Conservation (phyloP, 495 filamentous ascomycete species). For the Daldinia bambusicola region DNA sequence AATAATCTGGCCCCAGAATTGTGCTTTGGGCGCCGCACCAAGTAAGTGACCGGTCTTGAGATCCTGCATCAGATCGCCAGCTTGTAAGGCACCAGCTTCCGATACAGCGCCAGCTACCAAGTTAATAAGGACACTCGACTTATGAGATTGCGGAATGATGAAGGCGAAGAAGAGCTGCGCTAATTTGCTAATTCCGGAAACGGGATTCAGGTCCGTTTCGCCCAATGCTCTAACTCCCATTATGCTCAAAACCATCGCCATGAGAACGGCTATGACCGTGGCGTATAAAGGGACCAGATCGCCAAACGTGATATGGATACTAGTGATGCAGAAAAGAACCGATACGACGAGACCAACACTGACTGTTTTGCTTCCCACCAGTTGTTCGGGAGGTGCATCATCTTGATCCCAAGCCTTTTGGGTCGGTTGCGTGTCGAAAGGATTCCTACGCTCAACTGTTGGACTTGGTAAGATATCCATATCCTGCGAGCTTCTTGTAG, state of each 20-base stretch:
- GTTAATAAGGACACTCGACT: conserved; percentile 89
- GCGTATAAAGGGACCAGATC: conserved; percentile 72
- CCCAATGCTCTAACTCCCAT: conserved; percentile 96
- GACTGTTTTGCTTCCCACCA: conserved; percentile 78
- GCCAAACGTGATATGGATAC: conserved; percentile 83
- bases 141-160: conserved; percentile 76
- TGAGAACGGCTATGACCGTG: conserved; percentile 82
- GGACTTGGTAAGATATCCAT: conserved; percentile 23
- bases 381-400: conserved; percentile 85
- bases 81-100: conserved; percentile 91
- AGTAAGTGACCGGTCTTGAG: conserved; percentile 96
- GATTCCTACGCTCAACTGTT: conserved; percentile 44
- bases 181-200: conserved; percentile 95
- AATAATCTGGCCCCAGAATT: conserved; percentile 96
- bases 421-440: conserved; percentile 20
- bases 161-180: conserved; percentile 95
- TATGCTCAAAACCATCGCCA: conserved; percentile 88
- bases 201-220: conserved; percentile 96
- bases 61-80: conserved; percentile 98
- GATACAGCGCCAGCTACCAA: conserved; percentile 89
- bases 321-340: conserved; percentile 78
- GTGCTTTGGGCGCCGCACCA: conserved; percentile 89
- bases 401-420: conserved; percentile 58
- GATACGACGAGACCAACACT: conserved; percentile 78
- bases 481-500: conserved; percentile 24